Conservation (phyloP, 192 early-diverging fungal genomes). For the Spinellus fusiger region DNA sequence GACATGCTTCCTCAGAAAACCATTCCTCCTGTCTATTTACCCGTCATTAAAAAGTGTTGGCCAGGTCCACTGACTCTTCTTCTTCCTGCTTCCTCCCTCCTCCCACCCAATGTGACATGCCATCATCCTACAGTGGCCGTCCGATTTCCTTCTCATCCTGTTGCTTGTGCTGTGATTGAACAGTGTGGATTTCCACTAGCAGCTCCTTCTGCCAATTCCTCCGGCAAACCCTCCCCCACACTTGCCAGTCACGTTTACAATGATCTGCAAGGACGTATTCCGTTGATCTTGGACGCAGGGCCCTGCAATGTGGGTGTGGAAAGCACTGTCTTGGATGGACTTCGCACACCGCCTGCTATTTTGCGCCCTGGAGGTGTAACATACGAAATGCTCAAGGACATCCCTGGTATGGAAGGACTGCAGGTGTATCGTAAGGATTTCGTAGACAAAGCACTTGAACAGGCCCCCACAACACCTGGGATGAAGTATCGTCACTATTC, state of each 20-base stretch:
- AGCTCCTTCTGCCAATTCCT: conserved; percentile 97
- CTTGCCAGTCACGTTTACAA: conserved; percentile 79
- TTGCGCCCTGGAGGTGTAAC: conserved; percentile 92
- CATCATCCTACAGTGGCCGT: conserved; percentile 84
- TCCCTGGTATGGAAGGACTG: conserved; percentile 60
- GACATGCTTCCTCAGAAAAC: conserved; percentile 51
- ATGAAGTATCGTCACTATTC: conserved; percentile 99
- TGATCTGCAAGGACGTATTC: conserved; percentile 75
- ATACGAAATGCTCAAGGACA: conserved; percentile 56
- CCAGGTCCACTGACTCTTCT: conserved; percentile 93
- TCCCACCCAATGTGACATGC: conserved; percentile 78
- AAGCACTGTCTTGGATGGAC: conserved; percentile 87
- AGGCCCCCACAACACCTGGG: conserved; percentile 88
- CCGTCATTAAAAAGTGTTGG: conserved; percentile 70
- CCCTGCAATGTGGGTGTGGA: conserved; percentile 88
- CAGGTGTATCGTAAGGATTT: conserved; percentile 80
- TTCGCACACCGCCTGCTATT: conserved; percentile 68
- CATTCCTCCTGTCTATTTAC: conserved; percentile 67
- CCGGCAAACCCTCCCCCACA: conserved; percentile 93
- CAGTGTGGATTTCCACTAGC: conserved; percentile 84
- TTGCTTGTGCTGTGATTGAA: conserved; percentile 85
- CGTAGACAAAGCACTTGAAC: conserved; percentile 61
- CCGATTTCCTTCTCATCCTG: conserved; percentile 85
- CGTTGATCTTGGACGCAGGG: conserved; percentile 88
- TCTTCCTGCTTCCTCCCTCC: conserved; percentile 59